phyloP scores from a whole-genome alignment of 306 rosid species.

The Chamaecrista fasciculata region DNA sequence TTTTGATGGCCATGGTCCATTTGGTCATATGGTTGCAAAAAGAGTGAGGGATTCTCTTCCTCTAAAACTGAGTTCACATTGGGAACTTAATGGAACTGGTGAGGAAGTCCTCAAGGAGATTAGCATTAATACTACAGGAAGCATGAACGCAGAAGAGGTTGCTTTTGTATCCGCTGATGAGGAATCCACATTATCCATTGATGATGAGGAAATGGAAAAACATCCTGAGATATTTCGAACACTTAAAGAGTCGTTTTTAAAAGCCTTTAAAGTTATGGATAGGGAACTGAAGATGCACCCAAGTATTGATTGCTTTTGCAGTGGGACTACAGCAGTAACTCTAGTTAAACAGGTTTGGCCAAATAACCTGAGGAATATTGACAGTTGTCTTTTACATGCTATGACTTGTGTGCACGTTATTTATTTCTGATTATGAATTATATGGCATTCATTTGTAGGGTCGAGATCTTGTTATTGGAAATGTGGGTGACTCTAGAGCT shows the following conservation, averaged over 20 bases:
- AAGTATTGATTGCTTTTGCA: slow-evolving; percentile 81
- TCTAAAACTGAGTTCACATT: slow-evolving; percentile 76
- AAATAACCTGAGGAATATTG: slow-evolving; percentile 9
- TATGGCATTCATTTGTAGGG: slow-evolving; percentile 58
- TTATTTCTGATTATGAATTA: slow-evolving; percentile 30
- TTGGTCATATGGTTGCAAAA: slow-evolving; percentile 97
- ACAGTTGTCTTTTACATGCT: background rate
- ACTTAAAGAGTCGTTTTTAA: slow-evolving; percentile 75
- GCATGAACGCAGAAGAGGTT: slow-evolving; percentile 66
- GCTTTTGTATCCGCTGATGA: slow-evolving; percentile 65
- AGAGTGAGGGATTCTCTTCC: slow-evolving; percentile 99
- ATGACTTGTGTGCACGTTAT: slow-evolving; percentile 13
- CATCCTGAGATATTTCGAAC: slow-evolving; percentile 70
- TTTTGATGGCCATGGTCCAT: slow-evolving; percentile 98
- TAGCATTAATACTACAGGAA: slow-evolving; percentile 55
- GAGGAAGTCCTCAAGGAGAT: slow-evolving; percentile 74
- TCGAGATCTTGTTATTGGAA: slow-evolving; percentile 75
- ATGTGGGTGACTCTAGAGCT: slow-evolving; percentile 97
- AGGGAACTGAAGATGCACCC: slow-evolving; percentile 77
- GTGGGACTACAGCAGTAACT: slow-evolving; percentile 98
- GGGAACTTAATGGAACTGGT: slow-evolving; percentile 62
- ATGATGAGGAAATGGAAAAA: slow-evolving; percentile 64
- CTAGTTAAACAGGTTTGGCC: slow-evolving; percentile 79
- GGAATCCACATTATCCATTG: slow-evolving; percentile 57
- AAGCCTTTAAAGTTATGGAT: slow-evolving; percentile 88